Evolutionary conservation across 129 eudicot species (phyloP), one percentile per base, ranked within the genome.

Genomic region (Arctium minus): DNA sequence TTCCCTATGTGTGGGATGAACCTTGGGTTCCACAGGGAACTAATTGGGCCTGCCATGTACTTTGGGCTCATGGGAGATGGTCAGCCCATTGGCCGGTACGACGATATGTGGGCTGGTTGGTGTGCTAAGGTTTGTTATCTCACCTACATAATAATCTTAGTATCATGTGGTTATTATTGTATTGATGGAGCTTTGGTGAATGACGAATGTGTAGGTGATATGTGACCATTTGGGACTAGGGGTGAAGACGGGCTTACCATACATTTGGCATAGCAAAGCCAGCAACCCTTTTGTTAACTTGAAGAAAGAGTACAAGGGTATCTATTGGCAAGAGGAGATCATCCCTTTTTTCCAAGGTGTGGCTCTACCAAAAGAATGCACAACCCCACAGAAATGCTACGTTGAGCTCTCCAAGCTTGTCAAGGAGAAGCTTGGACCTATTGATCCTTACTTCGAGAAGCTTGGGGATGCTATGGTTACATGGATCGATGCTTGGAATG

Each of bases 1-100:
- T 92, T 92, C 37, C 97, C 97, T 0, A 92, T 89, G 97, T 92
- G 97, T 60, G 97, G 97, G 8, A 92, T 91, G 97, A 92, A 92
- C 82, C 89, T 92, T 73, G 96, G 87, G 27, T 92, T 92, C 86
- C 86, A 92, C 30, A 79, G 93, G 37, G 93, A 92, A 17, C 91
- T 92, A 50, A 92, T 92, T 40, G 97, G 97, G 15, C 90, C 97
- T 10, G 97, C 93, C 37, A 92, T 89, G 97, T 92, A 92, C 80
- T 89, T 92, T 68, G 96, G 97, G 35, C 93, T 92, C 81, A 92
- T 92, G 97, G 97, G 97, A 13, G 90, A 92, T 79, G 93, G 92
- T 27, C 93, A 92, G 76, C 97, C 97, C 42, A 92, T 89, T 42
- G 93, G 97, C 2, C 74, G 97, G n/a, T 92, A 92, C 56, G 97